Conservation (phyloP, 2,329 filamentous ascomycete species). For the Sarocladium kiliense region DNA sequence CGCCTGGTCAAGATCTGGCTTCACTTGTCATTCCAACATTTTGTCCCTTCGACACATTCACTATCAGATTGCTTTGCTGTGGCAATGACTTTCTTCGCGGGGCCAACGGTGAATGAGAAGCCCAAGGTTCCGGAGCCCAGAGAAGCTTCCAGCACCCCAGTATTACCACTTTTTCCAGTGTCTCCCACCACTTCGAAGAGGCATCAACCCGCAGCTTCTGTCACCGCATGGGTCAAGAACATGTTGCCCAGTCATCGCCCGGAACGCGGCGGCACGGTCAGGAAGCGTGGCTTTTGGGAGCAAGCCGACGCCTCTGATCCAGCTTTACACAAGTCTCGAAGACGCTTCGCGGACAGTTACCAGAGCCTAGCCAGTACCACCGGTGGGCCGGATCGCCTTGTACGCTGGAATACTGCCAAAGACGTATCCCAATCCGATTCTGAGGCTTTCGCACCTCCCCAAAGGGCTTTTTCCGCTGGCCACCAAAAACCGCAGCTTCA, state of each 20-base stretch:
- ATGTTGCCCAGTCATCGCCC: conserved; percentile 43
- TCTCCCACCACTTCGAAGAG: neutral
- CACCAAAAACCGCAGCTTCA: neutral
- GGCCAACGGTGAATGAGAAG: neutral
- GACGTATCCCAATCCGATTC: conserved; percentile 14
- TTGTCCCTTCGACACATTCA: neutral
- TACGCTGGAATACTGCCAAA: conserved; percentile 31
- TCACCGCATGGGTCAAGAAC: conserved; percentile 36
- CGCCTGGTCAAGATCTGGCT: neutral
- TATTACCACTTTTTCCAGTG: neutral
- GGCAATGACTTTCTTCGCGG: conserved; percentile 1
- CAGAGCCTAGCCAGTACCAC: conserved; percentile 16
- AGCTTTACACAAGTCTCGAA: conserved; percentile 3
- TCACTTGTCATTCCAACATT: neutral
- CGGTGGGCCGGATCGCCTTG: conserved; percentile 23
- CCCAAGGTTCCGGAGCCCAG: neutral
- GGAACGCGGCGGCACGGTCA: conserved; percentile 45
- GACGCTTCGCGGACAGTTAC: conserved; percentile 13
- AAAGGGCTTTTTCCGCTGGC: neutral
- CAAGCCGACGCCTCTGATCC: neutral
- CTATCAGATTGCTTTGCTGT: neutral
- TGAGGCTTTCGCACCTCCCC: neutral
- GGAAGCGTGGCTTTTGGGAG: conserved; percentile 26
- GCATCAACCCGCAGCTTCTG: conserved; percentile 17
- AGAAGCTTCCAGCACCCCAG: neutral